Evolutionary conservation across 768 basidiomycete species (phyloP).

Genomic region (Piloderma croceum): DNA sequence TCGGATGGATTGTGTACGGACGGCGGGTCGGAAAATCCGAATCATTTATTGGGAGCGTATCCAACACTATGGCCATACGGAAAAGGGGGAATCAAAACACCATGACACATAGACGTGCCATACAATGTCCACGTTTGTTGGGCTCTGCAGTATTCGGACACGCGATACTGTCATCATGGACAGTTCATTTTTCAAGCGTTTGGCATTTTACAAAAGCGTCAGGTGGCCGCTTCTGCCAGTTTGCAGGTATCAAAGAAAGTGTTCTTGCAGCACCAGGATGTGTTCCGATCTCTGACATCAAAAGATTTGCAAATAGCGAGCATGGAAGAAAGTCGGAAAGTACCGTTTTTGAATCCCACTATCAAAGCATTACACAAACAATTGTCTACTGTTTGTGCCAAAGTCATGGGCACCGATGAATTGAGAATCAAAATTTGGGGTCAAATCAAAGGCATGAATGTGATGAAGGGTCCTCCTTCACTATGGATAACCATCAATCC

Average conservation of each 20-base stretch:
- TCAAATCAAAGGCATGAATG: constrained; percentile 33
- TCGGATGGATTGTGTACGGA: constrained; percentile 11
- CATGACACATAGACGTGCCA: constrained; percentile 5
- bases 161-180: constrained; percentile 25
- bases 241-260: constrained; percentile 27
- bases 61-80: constrained; percentile 33
- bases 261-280: constrained; percentile 17
- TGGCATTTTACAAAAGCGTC: constrained; percentile 23
- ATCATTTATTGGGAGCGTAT: constrained; percentile 27
- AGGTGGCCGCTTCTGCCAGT: constrained; percentile 21
- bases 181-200: constrained; percentile 29
- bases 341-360: constrained; percentile 20
- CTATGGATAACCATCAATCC: constrained; percentile 45
- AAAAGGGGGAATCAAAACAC: constrained; percentile 26
- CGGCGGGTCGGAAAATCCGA: constrained; percentile 20
- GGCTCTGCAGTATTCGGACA: constrained; percentile 24
- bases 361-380: constrained; percentile 21
- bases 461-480: constrained; percentile 26
- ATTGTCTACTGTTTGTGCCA: constrained; percentile 16
- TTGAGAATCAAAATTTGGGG: constrained; percentile 16
- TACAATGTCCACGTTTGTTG: constrained; percentile 24
- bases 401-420: constrained; percentile 31
- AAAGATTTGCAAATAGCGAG: constrained; percentile 27
- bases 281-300: constrained; percentile 21
- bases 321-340: constrained; percentile 25